Conservation (phyloP, 768 basidiomycete genomes). For the Amanita fuliginea region DNA sequence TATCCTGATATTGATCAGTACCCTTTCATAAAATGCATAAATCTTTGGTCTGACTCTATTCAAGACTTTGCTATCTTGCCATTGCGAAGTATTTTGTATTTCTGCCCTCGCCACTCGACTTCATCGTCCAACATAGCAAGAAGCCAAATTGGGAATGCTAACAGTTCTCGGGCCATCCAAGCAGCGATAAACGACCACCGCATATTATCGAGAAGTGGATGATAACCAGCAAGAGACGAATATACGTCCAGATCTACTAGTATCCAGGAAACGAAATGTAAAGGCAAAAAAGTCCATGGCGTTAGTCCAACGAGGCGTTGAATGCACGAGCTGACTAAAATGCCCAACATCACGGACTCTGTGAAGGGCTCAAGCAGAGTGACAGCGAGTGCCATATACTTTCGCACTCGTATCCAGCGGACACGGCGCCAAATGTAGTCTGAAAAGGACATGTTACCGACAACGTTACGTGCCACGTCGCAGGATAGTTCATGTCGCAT, state of each 20-base stretch:
- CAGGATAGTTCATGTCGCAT: constrained; percentile 83
- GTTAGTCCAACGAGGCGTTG: constrained; percentile 39
- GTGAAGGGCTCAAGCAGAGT: constrained; percentile 90
- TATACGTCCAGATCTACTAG: constrained; percentile 76
- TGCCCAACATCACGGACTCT: constrained; percentile 66
- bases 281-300: constrained; percentile 38
- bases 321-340: constrained; percentile 49
- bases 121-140: constrained; percentile 72
- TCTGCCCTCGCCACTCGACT: constrained; percentile 81
- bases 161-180: constrained; percentile 70
- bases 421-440: constrained; percentile 86
- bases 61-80: constrained; percentile 46
- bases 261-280: constrained; percentile 65
- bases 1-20: constrained; percentile 16
- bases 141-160: constrained; percentile 84
- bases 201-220: constrained; percentile 38
- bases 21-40: constrained; percentile 14
- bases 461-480: constrained; percentile 81
- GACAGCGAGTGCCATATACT: constrained; percentile 82
- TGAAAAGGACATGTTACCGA: constrained; percentile 76
- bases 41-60: constrained; percentile 15
- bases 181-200: constrained; percentile 57
- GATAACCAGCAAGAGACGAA: constrained; percentile 60
- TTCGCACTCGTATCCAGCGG: constrained; percentile 95
- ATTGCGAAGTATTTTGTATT: constrained; percentile 62